Percentiles rank a stretch among this genome's conserved stretches.
Conservation (phyloP, 2,329 filamentous ascomycete species). For the Bertia moriformis region DNA sequence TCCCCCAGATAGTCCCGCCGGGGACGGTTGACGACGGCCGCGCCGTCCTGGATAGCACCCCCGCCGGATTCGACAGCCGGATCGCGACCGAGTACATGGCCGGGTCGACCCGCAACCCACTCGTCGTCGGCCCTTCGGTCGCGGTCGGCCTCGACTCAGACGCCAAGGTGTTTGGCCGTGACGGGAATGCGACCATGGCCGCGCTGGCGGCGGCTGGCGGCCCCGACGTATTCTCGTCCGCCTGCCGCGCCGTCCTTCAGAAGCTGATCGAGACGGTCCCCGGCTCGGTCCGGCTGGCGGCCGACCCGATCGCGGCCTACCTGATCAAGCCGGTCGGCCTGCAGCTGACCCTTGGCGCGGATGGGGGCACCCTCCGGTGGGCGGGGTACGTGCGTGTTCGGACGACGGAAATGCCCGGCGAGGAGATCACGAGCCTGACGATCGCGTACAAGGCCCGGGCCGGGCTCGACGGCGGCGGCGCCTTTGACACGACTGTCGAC, state of each 20-base stretch:
- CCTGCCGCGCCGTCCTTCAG: conserved; percentile 35
- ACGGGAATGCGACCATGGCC: conserved; percentile 40
- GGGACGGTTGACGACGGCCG: conserved; percentile 27
- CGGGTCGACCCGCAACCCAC: conserved; percentile 35
- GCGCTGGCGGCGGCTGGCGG: conserved; percentile 27
- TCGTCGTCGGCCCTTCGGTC: conserved; percentile 35
- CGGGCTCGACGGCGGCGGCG: conserved; percentile 29
- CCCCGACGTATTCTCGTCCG: conserved; percentile 24
- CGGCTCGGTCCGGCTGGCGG: conserved; percentile 28
- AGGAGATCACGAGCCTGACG: conserved; percentile 28
- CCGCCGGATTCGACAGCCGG: conserved; percentile 35
- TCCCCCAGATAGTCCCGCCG: conserved; percentile 32
- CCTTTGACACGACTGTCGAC: conserved; percentile 26
- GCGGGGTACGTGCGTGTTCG: conserved; percentile 40
- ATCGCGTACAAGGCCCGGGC: conserved; percentile 40
- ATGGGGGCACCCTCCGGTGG: conserved; percentile 30
- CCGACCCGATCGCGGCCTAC: conserved; percentile 38
- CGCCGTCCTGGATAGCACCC: conserved; percentile 28
- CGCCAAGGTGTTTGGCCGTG: conserved; percentile 36
- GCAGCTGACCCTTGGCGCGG: conserved; percentile 34
- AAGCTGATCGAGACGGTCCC: conserved; percentile 50
- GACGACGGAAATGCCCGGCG: conserved; percentile 28
- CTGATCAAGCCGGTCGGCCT: conserved; percentile 42
- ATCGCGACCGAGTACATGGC: conserved; percentile 40
- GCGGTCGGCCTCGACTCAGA: conserved; percentile 32